Evolutionary conservation across 352 stramenopile genomes (phyloP).

Genomic region (Globisporangium rhizosaccharum): DNA sequence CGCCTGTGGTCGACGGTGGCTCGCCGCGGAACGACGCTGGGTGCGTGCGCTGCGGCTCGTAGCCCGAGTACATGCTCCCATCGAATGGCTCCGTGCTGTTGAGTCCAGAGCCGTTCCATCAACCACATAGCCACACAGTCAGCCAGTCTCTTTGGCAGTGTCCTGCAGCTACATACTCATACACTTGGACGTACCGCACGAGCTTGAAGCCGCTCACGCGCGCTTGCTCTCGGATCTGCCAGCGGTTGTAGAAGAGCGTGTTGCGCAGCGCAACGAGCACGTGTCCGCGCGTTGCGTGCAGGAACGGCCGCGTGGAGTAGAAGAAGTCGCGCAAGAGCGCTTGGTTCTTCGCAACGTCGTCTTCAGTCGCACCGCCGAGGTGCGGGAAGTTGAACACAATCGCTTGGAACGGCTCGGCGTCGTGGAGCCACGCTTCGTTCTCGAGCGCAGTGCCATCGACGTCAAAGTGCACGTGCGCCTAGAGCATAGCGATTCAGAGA

Average conservation of each 20-base stretch:
- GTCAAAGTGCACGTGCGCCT: constrained; percentile 58
- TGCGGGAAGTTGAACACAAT: constrained; percentile 88
- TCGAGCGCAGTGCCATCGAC: constrained; percentile 68
- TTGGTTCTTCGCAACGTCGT: constrained; percentile 82
- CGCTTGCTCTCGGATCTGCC: constrained; percentile 71
- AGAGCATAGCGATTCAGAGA: background rate
- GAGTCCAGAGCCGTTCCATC: too few species aligned
- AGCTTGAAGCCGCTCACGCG: constrained; percentile 54
- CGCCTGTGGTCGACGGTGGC: constrained; percentile 60
- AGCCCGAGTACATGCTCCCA: constrained; percentile 60
- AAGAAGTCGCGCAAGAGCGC: constrained; percentile 73
- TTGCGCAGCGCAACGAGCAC: constrained; percentile 72
- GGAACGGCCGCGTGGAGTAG: constrained; percentile 46
- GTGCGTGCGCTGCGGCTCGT: constrained; percentile 72
- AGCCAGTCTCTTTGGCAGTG: background rate
- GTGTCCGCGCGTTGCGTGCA: constrained; percentile 57
- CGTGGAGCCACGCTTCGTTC: constrained; percentile 43
- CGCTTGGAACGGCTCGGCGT: constrained; percentile 44
- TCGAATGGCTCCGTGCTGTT: constrained; percentile 61
- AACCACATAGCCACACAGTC: background rate
- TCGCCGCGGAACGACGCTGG: constrained; percentile 69
- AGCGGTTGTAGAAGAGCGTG: constrained; percentile 83
- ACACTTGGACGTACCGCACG: constrained; percentile 31
- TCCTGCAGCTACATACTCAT: background rate
- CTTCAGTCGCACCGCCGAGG: constrained; percentile 73